Evolutionary conservation across 768 basidiomycete genomes (phyloP), one percentile per base, ranked within the genome.

Genomic region (Pleurotus giganteus): DNA sequence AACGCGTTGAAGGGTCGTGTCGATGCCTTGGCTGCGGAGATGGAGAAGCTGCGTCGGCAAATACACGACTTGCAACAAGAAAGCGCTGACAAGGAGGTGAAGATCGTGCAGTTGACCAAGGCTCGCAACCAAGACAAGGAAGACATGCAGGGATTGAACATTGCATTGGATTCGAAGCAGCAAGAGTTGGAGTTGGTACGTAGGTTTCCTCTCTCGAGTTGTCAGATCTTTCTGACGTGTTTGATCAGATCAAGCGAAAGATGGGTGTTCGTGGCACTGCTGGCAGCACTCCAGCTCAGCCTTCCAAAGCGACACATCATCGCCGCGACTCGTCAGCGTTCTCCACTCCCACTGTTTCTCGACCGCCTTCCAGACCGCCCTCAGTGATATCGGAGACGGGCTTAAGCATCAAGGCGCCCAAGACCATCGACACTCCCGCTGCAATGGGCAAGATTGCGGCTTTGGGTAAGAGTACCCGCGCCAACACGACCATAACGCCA

Each of bases 121-220:
- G 77, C 86, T 61, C 75, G 81, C 34, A 73, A 74, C 0, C 76
- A 85, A 63, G 80, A 88, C 58, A 85, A 87, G 67, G 88, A 94
- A 39, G 94, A 96, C 68, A 67, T 89, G 19, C 70, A 80, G 45
- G 88, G 90, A n/a, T 71, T 96, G 61, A 94, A 96, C 62, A 93
- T 95, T 31, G 94, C 94, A 0, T 71, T 97, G 52, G 92, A 95
- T 69, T 86, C 92, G 23, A 97, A 97, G 71, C 94, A 97, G 63
- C 93, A 95, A 67, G 94, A 96, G 67, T 73, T 97, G 34, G 93
- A 96, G 66, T 65, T 95, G 68, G 94, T 97, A 83, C 77, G 53
- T 62, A 36, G 12, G 27, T 47, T 59, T 28, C 39, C 53, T 21
- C 28, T 31, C 28, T 4, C 47, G 0, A 5, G 6, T 11, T n/a